Percentiles rank a stretch among this genome's conserved stretches.
Conservation (phyloP, 352 stramenopile species). For the Nothophytophthora sp. region DNA sequence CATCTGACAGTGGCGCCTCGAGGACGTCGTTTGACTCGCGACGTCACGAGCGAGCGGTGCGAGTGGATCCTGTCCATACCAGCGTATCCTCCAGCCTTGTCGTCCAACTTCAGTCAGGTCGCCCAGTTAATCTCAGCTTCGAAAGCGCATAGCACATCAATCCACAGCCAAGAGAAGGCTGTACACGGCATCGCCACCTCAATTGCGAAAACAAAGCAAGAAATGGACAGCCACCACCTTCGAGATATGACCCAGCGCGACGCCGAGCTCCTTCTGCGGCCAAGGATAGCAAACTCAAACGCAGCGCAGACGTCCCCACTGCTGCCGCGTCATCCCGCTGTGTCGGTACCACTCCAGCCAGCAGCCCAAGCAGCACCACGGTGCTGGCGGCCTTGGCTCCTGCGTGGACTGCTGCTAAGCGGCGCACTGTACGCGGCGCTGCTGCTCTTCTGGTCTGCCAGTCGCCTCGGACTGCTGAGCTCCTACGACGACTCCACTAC, state of each 20-base stretch:
- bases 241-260: background rate
- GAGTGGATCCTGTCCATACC: too few species aligned
- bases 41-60: too few species aligned
- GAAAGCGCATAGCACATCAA: too few species aligned
- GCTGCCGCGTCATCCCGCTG: constrained; percentile 3
- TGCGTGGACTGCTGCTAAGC: constrained; percentile 14
- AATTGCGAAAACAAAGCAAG: background rate
- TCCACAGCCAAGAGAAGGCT: too few species aligned
- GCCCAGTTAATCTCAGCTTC: too few species aligned
- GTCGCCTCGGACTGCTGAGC: background rate
- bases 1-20: too few species aligned
- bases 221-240: too few species aligned
- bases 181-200: too few species aligned
- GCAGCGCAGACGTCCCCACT: background rate
- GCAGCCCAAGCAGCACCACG: background rate
- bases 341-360: background rate
- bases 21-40: too few species aligned
- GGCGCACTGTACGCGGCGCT: constrained; percentile 17
- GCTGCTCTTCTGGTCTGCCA: constrained; percentile 18
- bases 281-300: too few species aligned
- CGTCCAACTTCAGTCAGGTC: too few species aligned
- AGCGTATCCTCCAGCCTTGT: too few species aligned
- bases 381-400: constrained; percentile 13
- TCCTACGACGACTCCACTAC: background rate
- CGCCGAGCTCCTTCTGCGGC: constrained; percentile 12